phyloP scores from a whole-genome alignment of 1,284 basidiomycete species.

The Moesziomyces parantarcticus region DNA sequence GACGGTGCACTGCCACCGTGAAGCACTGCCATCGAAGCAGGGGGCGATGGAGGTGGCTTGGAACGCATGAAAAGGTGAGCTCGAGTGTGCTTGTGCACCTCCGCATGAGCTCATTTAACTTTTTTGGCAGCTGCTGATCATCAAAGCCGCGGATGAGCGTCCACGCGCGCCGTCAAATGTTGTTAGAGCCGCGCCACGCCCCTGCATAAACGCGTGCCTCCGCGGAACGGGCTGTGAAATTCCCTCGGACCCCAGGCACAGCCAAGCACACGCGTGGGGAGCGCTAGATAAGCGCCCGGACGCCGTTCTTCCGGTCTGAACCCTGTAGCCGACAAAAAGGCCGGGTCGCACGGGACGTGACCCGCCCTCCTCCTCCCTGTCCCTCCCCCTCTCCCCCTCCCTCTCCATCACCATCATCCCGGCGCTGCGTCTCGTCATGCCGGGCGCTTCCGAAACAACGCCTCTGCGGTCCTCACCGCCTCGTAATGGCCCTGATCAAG shows the following conservation, averaged over 20 bases:
- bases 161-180: too few relatives aligned
- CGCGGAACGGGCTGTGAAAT: not conserved
- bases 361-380: too few relatives aligned
- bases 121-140: not conserved
- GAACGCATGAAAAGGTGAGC: not conserved
- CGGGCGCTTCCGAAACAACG: slow-evolving; percentile 24
- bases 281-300: too few relatives aligned
- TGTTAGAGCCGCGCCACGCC: not conserved
- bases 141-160: not conserved
- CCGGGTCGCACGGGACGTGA: slow-evolving; percentile 2
- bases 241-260: slow-evolving; percentile 3
- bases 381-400: not conserved
- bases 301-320: slow-evolving; percentile 10
- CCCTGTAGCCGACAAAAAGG: slow-evolving; percentile 2
- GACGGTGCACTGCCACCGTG: not conserved
- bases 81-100: too few relatives aligned
- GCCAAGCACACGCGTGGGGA: too few relatives aligned
- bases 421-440: slow-evolving; percentile 1
- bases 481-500: not conserved
- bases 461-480: slow-evolving; percentile 12
- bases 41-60: not conserved
- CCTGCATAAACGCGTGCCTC: not conserved
- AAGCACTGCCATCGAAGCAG: not conserved
- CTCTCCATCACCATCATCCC: not conserved
- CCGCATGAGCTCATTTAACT: not conserved